Evolutionary conservation across 257 asterid genomes (phyloP).

Genomic region (Knoxia roxburghii): DNA sequence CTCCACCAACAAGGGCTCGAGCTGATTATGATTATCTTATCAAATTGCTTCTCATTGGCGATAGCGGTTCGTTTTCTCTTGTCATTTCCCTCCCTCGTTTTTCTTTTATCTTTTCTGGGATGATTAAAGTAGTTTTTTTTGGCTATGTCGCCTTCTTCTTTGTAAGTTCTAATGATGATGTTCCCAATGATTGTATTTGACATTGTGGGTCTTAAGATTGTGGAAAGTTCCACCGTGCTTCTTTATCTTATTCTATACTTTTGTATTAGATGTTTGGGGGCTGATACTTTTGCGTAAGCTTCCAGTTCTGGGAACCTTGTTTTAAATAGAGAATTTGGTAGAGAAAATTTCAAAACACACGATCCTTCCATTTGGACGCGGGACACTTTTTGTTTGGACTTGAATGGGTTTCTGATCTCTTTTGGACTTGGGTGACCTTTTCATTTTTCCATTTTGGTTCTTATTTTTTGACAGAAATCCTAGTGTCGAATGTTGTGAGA

Average conservation of each 20-base stretch:
- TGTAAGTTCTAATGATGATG: neutral
- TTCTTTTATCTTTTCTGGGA: neutral
- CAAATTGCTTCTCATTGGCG: slow-evolving; percentile 33
- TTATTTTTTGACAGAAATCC: neutral
- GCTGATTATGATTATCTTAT: slow-evolving; percentile 34
- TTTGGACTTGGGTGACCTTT: neutral
- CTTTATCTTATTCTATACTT: neutral
- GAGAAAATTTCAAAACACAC: neutral
- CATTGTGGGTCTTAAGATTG: neutral
- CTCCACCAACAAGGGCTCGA: slow-evolving; percentile 32
- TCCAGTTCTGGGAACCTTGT: neutral
- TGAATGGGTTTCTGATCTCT: neutral
- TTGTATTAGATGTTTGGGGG: neutral
- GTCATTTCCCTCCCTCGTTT: neutral
- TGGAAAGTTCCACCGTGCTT: neutral
- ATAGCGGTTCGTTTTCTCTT: slow-evolving; percentile 29
- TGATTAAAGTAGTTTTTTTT: neutral
- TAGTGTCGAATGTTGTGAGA: neutral
- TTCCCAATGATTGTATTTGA: neutral
- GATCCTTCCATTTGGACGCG: neutral
- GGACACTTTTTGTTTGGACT: neutral
- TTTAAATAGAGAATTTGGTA: neutral
- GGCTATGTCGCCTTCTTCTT: neutral
- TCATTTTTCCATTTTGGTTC: neutral
- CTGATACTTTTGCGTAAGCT: neutral